Base-by-base conservation (phyloP, 2,329 filamentous ascomycete genomes). In the Pleurostoma richardsiae region DNA sequence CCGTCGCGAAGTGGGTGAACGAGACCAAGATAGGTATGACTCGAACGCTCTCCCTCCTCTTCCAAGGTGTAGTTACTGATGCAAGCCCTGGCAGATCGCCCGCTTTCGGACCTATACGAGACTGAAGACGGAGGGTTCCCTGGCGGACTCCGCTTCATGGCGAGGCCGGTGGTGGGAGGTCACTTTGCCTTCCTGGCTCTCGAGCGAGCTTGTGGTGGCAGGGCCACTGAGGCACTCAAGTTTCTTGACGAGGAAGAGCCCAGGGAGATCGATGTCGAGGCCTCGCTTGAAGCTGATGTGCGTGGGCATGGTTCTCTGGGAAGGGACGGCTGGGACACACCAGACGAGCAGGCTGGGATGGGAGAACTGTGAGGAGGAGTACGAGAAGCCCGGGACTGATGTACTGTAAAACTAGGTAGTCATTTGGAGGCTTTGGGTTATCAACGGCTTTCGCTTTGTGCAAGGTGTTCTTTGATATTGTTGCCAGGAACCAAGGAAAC, bases 161-260 rank as follows among this genome's bases (percentile, higher is more conserved):
- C 89, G 2, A 71, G 90, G 39, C 90, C 90, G 1, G 90, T 95
- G 4, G 83, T 92, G 11, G 90, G 90, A 10, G 89, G 86, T 1
- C 88, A 94, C 68, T 95, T 94, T 72, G 85, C 88, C 3, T 89
- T 90, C 60, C 70, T 95, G 61, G 85, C 88, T n/a, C 68, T 95
- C 41, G 85, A 90, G 66, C 77, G 85, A 57, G 88, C 88, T 28
- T 95, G 90, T 68, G 83, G 79, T 3, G 88, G 88, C 3, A 76
- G 74, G 52, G 85, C 85, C 3, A 72, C 79, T 55, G 70, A 77
- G 26, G 81, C 76, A 0, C 65, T 88, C 48, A 58, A 57, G 30
- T 79, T 77, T 53, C 58, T 80, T 43, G 67, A 80, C 49, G 59
- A 68, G 45, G 57, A 40, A 11, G 45, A 54, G 19, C 62, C 65